Base-by-base conservation (phyloP, 257 asterid species). In the Nicotiana tomentosiformis region DNA sequence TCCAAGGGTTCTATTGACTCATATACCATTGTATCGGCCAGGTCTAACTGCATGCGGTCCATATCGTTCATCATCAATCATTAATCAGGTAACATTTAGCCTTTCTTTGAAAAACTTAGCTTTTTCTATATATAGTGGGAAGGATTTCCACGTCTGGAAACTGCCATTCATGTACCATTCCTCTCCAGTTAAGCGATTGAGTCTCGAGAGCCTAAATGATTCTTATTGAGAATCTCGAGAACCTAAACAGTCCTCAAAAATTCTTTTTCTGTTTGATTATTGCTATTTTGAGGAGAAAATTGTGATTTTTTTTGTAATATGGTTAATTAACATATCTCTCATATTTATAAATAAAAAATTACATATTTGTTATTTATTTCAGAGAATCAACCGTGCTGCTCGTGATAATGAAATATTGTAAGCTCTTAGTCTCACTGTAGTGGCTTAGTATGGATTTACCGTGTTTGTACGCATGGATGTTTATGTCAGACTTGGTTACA, bases 41-140 rank as follows among this genome's bases (percentile, higher is more conserved):
- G 97, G 93, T 87, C 83, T 86, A 88, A 94, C 97, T 83, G 87
- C 92, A 23, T 96, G 99, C 49, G 98, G 98, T 83, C 93, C 96
- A 76, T 86, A 86, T 85, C 97, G 99, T 62, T 85, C 90, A 76
- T 94, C 98, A 29, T 84, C 93, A 16, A 81, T 92, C 82, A 94
- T 94, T 87, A 94, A 96, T 88, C 99, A 96, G 94, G 98, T 92
- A 87, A 35, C 65, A 2, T 46, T 14, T 29, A 39, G 29, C 70
- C 18, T 32, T 83, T 43, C 32, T 35, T 35, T 33, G 1, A 20
- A 43, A 14, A 20, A 53, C 49, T 64, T 32, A 20, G 60, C 1
- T 11, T 46, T 43, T 23, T 46, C 15, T 72, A 72, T 72, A 23
- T 46, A 14, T 72, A 23, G 60, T 39, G 60, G 60, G 37, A 72